Base-by-base conservation (phyloP, 1,284 basidiomycete species). In the Cryptococcus floricola region DNA sequence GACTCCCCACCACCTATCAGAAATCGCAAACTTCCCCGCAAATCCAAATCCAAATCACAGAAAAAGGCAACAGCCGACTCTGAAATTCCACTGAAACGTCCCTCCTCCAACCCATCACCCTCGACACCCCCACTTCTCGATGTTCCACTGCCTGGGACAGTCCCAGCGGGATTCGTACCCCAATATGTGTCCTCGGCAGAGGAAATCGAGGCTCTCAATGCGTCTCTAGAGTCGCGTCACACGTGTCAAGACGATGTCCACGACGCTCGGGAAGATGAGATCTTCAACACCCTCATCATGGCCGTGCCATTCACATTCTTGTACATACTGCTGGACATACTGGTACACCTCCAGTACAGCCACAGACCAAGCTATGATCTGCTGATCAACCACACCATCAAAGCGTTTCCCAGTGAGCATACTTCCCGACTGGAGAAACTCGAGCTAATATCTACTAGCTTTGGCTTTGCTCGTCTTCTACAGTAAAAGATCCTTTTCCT, bases 241-340 rank as follows among this genome's bases (percentile, higher is more conserved):
- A 23, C 23, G 23, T 23, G 23, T 23, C 52, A 50, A 19, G 50
- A 39, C n/a, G 66, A 61, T 41, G 62, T 50, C 23, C 48, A 50
- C 5, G 63, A 54, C 6, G 52, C 56, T 18, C 48, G 52, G 47
- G 62, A 65, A 57, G 76, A 77, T 58, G 75, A 76, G 57, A 59
- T 75, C n/a, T 76, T 77, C 51, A 70, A 73, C 52, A 61, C 68
- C 13, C 56, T 73, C 56, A 64, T 77, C 44, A 59, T 70, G 19
- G 66, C 71, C n/a, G 66, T 77, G 25, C 76, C 76, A 10, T 75
- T 75, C 49, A 58, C 62, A 6, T 72, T 73, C 41, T 61, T 77
- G 14, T 77, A 68, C 50, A 58, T 77, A 31, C 56, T 77, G 52
- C 62, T 77, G 14, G 71, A 76, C 53, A 70, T 77, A 68, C 53